phyloP scores from a whole-genome alignment of 306 rosid genomes.

The Vigna hirtella region DNA sequence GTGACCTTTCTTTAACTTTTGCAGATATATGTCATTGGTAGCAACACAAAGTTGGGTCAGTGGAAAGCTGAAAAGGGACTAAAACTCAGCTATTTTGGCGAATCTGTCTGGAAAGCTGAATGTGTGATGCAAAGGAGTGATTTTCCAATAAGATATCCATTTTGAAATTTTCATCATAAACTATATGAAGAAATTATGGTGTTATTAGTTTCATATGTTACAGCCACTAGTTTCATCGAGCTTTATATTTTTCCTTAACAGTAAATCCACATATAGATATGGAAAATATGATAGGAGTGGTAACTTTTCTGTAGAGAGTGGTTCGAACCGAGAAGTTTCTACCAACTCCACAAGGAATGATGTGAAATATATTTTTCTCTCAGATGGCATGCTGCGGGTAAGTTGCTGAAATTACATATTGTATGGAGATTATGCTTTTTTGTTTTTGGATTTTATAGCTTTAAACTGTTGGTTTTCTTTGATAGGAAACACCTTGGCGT shows the following conservation, averaged over 20 bases:
- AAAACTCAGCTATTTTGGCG: slow-evolving; percentile 81
- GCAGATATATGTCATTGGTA: slow-evolving; percentile 84
- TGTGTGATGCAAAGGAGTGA: slow-evolving; percentile 67
- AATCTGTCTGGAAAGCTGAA: slow-evolving; percentile 86
- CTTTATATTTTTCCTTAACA: slow-evolving; percentile 62
- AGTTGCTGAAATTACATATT: slow-evolving; percentile 37
- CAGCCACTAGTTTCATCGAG: slow-evolving; percentile 11
- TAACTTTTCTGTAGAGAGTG: slow-evolving; percentile 67
- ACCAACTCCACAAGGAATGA: slow-evolving; percentile 61
- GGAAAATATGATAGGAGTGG: slow-evolving; percentile 73
- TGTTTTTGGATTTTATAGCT: not conserved
- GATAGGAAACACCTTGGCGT: slow-evolving; percentile 88
- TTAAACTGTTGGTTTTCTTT: slow-evolving; percentile 42
- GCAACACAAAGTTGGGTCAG: slow-evolving; percentile 72
- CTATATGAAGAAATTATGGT: slow-evolving; percentile 16
- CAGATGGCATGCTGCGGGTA: slow-evolving; percentile 95
- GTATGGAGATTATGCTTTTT: slow-evolving; percentile 32
- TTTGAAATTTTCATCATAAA: slow-evolving; percentile 36
- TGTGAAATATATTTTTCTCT: slow-evolving; percentile 66
- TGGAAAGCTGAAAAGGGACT: slow-evolving; percentile 79
- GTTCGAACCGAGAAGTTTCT: slow-evolving; percentile 72
- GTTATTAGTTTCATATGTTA: slow-evolving; percentile 36
- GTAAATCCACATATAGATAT: slow-evolving; percentile 76
- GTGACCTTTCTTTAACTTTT: slow-evolving; percentile 35
- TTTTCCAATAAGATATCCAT: slow-evolving; percentile 88